Evolutionary conservation across 2,329 filamentous ascomycete species (phyloP).

Genomic region (Leptosphaerulina australis): DNA sequence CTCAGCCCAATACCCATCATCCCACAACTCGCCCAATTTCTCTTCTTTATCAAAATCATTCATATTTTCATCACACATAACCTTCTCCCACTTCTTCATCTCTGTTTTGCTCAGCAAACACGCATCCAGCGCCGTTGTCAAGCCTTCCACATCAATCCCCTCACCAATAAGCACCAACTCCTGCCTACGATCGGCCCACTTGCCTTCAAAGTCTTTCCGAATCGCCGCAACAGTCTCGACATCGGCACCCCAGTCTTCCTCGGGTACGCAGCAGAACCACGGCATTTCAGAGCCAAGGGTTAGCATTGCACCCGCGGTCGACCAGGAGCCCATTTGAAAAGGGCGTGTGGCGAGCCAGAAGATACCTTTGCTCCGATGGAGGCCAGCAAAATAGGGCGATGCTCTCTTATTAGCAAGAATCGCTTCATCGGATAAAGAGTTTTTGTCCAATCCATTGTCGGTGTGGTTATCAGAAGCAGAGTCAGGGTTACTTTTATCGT

Average conservation of each 20-base stretch:
- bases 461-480: slow-evolving; percentile 28
- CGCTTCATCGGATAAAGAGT: slow-evolving; percentile 38
- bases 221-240: slow-evolving; percentile 57
- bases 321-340: slow-evolving; percentile 64
- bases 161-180: slow-evolving; percentile 78
- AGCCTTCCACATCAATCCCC: slow-evolving; percentile 59
- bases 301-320: slow-evolving; percentile 68
- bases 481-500: slow-evolving; percentile 5
- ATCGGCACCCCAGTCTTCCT: slow-evolving; percentile 58
- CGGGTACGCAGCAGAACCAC: slow-evolving; percentile 64
- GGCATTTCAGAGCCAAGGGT: slow-evolving; percentile 64
- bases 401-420: slow-evolving; percentile 64
- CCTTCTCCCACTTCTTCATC: slow-evolving; percentile 49
- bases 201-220: slow-evolving; percentile 56
- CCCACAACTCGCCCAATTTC: slow-evolving; percentile 58
- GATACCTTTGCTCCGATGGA: slow-evolving; percentile 69
- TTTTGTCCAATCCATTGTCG: slow-evolving; percentile 44
- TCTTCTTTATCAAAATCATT: slow-evolving; percentile 53
- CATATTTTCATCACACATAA: slow-evolving; percentile 42
- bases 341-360: slow-evolving; percentile 66
- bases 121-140: slow-evolving; percentile 62
- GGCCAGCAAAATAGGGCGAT: slow-evolving; percentile 58
- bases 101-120: slow-evolving; percentile 69
- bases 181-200: slow-evolving; percentile 72
- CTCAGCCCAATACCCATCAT: slow-evolving; percentile 64